Conservation (phyloP, 192 early-diverging fungal genomes). For the Linnemannia hyalina region DNA sequence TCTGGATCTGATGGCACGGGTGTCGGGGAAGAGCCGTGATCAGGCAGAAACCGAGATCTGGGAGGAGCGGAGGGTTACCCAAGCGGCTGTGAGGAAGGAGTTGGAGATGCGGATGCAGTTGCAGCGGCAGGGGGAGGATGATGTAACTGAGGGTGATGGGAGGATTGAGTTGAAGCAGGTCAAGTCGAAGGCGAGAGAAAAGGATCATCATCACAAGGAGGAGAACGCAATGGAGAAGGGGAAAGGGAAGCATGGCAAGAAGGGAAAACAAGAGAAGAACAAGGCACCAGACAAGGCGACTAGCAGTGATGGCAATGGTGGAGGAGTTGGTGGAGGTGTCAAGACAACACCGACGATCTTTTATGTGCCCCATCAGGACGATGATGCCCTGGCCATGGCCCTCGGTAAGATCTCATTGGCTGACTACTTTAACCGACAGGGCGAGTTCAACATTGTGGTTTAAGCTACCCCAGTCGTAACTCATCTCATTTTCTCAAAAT, state of each 20-base stretch:
- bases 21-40: slow-evolving; percentile 22
- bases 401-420: slow-evolving; percentile 21
- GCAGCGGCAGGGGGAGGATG: background rate
- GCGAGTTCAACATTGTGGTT: no score
- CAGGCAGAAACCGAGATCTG: background rate
- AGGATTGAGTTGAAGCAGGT: background rate
- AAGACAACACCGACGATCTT: slow-evolving; percentile 41
- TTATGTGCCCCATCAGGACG: slow-evolving; percentile 51
- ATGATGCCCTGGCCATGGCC: slow-evolving; percentile 50
- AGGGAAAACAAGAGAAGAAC: background rate
- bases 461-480: background rate
- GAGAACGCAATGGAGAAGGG: background rate
- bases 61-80: background rate
- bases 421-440: no score
- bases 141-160: background rate
- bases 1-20: slow-evolving; percentile 14
- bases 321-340: background rate
- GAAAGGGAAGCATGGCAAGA: background rate
- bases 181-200: background rate
- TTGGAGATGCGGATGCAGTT: background rate
- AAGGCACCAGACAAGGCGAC: background rate
- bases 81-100: background rate
- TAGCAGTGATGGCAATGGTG: background rate
- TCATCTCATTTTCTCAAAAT: slow-evolving; percentile 4
- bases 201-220: background rate